Base-by-base conservation (phyloP, 2,329 filamentous ascomycete species). In the Macrophomina phaseolina region DNA sequence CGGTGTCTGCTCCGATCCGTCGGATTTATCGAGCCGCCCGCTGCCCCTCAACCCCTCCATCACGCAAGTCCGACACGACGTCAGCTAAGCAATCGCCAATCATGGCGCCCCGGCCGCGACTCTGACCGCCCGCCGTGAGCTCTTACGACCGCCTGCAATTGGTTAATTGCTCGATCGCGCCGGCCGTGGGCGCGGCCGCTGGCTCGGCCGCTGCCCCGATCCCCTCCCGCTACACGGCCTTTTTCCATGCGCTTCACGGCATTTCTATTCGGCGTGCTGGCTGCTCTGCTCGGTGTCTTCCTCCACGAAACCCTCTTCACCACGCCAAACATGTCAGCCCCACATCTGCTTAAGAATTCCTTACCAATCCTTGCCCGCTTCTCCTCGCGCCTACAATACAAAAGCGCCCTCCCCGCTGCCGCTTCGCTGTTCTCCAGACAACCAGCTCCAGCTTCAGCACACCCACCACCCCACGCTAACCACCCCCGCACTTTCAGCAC, bases 291-390 rank as follows among this genome's bases (percentile, higher is more conserved):
- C 28, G 49, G 45, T 5, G 40, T 38, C 16, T 48, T 38, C 30
- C 23, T 53, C 6, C 56, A 53, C 48, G 65, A 36, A 23, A 55
- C 18, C 28, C 34, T 63, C 58, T 46, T 40, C 55, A 11, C 23
- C 16, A 53, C 38, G 45, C 23, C 53, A 65, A 56, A 66, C 65
- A 66, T 66, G 65, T 48, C 65, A 9, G 65, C 65, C 65, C 65
- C 73, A 71, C 70, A 73, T 68, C 71, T 76, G 70, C 70, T 78
- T 69, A 76, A 70, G 68, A 76, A 75, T 69, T 71, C 71, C 67
- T 74, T 77, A 71, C 75, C 73, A 73, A 73, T 72, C 63, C 48
- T 63, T n/a, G 32, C 65, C 46, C 56, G 48, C 40, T 14, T 55
- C 12, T 18, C 48, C 36, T 23, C 58, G 38, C 42, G 18, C 16